These are phyloP conservation scores for Aspergillus uvarum DNA, from an alignment of 2,329 filamentous ascomycete species.

Conservation along the genomic window DNA sequence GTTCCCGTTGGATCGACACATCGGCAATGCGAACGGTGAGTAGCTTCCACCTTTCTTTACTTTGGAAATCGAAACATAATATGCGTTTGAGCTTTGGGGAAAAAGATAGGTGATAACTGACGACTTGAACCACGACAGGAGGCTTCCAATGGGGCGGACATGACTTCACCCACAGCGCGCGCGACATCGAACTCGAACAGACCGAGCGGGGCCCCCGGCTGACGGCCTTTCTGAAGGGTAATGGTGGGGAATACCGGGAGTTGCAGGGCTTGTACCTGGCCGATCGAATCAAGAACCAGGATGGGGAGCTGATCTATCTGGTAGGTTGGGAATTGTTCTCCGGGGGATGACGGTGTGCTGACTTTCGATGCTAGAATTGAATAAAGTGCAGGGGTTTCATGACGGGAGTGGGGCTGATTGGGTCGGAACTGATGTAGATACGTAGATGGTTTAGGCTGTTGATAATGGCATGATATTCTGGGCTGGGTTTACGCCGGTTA, in stretches of 20 bases:
- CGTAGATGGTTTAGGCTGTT: too few relatives aligned
- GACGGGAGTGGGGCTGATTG: too few relatives aligned
- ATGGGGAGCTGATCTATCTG: constrained; percentile 18
- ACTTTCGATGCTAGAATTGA: not conserved
- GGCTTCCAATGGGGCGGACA: constrained; percentile 24
- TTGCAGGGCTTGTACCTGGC: constrained; percentile 19
- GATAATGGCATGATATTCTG: too few relatives aligned
- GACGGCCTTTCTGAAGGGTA: constrained; percentile 16
- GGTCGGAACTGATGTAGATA: too few relatives aligned
- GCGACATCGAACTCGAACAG: constrained; percentile 16
- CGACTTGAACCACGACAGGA: not conserved
- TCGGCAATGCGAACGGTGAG: constrained; percentile 20
- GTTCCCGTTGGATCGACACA: constrained; percentile 20
- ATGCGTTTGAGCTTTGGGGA: too few relatives aligned
- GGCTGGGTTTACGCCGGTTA: too few relatives aligned
- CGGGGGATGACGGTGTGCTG: not conserved
- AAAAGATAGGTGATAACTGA: not conserved
- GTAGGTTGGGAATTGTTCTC: constrained; percentile 6
- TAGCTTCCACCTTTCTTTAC: not conserved
- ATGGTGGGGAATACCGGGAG: constrained; percentile 14
- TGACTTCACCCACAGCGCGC: constrained; percentile 19
- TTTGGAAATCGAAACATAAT: too few relatives aligned
- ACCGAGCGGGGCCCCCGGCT: constrained; percentile 19
- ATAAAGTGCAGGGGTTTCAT: too few relatives aligned
- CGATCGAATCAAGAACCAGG: constrained; percentile 20